Percentiles rank a stretch among this genome's conserved stretches.
Conservation (phyloP, 2,329 filamentous ascomycete species). For the Xylaria hypoxylon region DNA sequence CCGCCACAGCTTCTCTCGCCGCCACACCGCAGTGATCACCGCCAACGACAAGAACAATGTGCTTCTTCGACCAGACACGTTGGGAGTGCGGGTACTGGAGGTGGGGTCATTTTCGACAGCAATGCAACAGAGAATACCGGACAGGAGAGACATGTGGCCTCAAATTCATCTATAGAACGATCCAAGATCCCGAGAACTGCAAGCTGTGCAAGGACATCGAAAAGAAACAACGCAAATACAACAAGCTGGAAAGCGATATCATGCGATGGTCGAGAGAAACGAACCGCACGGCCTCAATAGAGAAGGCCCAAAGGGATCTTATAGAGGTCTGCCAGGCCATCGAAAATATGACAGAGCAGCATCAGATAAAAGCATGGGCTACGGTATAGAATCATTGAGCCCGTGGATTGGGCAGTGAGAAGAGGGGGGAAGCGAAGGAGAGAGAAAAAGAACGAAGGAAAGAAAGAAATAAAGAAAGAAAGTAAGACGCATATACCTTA, state of each 20-base stretch:
- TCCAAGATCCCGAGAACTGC: conserved; percentile 74
- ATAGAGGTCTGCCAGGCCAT: conserved; percentile 72
- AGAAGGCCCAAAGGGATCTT: conserved; percentile 77
- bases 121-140: conserved; percentile 94
- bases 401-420: conserved; percentile 21
- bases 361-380: conserved; percentile 56
- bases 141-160: conserved; percentile 97
- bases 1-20: conserved; percentile 17
- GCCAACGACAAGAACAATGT: conserved; percentile 69
- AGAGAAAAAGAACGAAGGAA: neutral
- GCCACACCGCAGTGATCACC: conserved; percentile 20
- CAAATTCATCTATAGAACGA: conserved; percentile 84
- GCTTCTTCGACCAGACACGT: conserved; percentile 92
- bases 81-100: conserved; percentile 92
- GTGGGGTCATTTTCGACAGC: conserved; percentile 92
- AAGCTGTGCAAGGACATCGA: conserved; percentile 90
- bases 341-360: conserved; percentile 57
- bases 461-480: conserved; percentile 30
- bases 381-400: conserved; percentile 47
- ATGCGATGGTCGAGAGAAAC: conserved; percentile 82
- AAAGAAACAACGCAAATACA: conserved; percentile 80
- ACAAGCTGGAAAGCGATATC: conserved; percentile 80
- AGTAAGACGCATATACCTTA: conserved; percentile 29
- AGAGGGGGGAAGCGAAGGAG: neutral
- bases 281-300: conserved; percentile 78